Base-by-base conservation (phyloP, 2,329 filamentous ascomycete genomes). In the Beauveria asiatica region DNA sequence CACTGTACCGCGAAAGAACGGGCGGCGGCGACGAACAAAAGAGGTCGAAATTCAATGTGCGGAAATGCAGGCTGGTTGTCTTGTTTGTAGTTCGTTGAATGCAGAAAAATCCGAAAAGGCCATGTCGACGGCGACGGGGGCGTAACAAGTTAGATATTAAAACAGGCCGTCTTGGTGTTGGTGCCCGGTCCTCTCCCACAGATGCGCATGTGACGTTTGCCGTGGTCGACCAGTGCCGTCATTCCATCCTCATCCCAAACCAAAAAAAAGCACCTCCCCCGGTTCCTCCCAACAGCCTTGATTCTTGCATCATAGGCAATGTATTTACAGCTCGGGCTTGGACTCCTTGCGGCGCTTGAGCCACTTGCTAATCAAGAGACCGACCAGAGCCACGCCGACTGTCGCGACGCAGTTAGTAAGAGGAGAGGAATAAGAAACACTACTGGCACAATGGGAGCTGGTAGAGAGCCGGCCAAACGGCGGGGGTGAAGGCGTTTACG, bases 351-450 rank as follows among this genome's bases (percentile, higher is more conserved):
- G 71, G 60, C 66, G 68, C 54, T 66, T 55, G 56, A 71, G 58
- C 62, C 56, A 64, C 69, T 71, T 75, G 68, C 67, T 63, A 62
- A 74, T 41, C 61, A 65, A 69, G 48, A 76, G 64, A 42, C 57
- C 61, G 49, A 70, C 54, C 19, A 77, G 54, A 57, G 63, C 70
- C 59, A 70, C 57, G 54, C 64, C 73, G 55, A 78, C 75, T 73
- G 30, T 51, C n/a, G 54, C 11, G 8, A 30, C 33, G 11, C 5
- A 6, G 39, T 58, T 44, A 51, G 33, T 21, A 41, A 27, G 16
- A 53, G 8, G 19, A 53, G 5, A 16, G 5, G 17, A 13, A 39
- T 1, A 25, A 27, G 19, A 46, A 23, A 21, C 30, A n/a, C 3
- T 30, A 23, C 33, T 16, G 50, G 30, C 30, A 4, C 30, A 5